Conservation (phyloP, 495 filamentous ascomycete genomes). For the Hypoxylon perforatum region DNA sequence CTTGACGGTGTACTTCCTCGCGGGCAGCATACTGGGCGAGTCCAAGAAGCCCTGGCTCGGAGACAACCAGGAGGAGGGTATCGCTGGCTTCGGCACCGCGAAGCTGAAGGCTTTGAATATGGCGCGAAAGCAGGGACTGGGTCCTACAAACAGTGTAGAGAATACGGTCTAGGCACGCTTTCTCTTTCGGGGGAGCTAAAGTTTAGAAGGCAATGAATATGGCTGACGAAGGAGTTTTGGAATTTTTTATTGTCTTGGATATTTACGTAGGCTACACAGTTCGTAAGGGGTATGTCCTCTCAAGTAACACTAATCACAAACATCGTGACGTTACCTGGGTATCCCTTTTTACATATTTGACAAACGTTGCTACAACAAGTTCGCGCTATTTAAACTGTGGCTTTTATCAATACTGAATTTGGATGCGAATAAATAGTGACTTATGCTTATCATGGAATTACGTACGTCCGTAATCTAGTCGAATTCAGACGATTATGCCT, state of each 20-base stretch:
- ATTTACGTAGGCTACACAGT: not conserved
- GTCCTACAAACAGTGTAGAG: not conserved
- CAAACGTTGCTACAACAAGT: no score
- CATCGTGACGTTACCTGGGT: no score
- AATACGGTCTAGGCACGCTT: constrained; percentile 13
- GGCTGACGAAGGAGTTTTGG: not conserved
- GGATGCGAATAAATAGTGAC: no score
- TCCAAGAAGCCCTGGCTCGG: constrained; percentile 96
- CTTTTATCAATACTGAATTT: no score
- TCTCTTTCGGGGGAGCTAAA: not conserved
- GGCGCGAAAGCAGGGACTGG: constrained; percentile 51
- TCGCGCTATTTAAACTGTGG: no score
- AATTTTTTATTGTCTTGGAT: not conserved
- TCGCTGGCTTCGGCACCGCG: constrained; percentile 87
- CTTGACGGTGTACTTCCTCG: constrained; percentile 83
- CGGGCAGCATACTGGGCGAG: constrained; percentile 82
- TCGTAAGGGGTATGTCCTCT: no score
- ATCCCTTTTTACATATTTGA: no score
- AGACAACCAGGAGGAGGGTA: constrained; percentile 80
- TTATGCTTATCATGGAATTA: no score
- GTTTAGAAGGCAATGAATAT: not conserved
- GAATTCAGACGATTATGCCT: no score
- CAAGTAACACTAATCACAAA: no score
- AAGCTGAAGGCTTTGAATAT: constrained; percentile 77
- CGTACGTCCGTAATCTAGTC: no score